Base-by-base conservation (phyloP, 768 basidiomycete genomes). In the Mycena rebaudengoi region DNA sequence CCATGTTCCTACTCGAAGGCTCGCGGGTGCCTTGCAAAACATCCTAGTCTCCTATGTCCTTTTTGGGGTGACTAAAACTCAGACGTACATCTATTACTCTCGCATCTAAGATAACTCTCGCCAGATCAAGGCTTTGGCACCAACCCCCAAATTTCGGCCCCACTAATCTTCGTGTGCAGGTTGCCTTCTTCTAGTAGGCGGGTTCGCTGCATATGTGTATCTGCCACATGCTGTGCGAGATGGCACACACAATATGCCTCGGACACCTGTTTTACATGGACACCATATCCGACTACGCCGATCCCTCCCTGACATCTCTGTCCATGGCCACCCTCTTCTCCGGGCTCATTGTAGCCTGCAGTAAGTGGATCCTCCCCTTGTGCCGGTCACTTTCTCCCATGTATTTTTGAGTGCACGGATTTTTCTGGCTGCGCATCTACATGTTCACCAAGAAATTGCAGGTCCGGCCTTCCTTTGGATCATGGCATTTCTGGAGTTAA, bases 31-130 rank as follows among this genome's bases (percentile, higher is more conserved):
- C 29, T 35, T 49, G 21, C 30, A 45, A 21, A 45, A 45, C 21
- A 29, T 23, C 21, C 28, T 60, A 7, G 20, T 60, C 5, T 60
- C 59, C 23, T 37, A 28, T 33, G 39, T 35, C 26, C 49, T 60
- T n/a, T 60, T 60, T 35, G 58, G 58, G 32, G 48, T 50, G 30
- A 37, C 33, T 18, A 60, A 32, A 6, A 40, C 20, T n/a, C 59
- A 60, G 49, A 7, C n/a, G 7, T 51, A 60, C 26, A 60, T 60
- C 32, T 60, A 60, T 21, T 51, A 29, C 33, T 18, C 20, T 23
- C 59, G 59, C 39, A 51, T 52, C 40, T 49, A 29, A 25, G 59
- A 60, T 10, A 49, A 60, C 39, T 37, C 40, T 6, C 39, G 33
- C 16, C 18, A 4, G 18, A 11, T 60, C 21, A 60, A 60, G 59